Percentiles rank a stretch among this genome's conserved stretches.
These are phyloP conservation scores for Suillus cothurnatus DNA, from an alignment of 768 basidiomycete genomes.

Conservation along the genomic window DNA sequence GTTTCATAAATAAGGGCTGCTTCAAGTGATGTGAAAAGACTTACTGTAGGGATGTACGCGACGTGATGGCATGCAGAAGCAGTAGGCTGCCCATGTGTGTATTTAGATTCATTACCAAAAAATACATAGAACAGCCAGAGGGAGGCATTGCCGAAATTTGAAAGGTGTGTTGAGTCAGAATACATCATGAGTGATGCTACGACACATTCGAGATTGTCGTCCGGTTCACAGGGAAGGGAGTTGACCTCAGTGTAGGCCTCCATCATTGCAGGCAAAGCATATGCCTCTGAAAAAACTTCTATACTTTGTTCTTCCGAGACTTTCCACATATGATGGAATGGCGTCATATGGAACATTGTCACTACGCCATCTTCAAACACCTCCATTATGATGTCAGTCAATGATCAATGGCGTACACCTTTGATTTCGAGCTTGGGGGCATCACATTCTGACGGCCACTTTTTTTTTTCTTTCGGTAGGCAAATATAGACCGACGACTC, in stretches of 20 bases:
- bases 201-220: constrained; percentile 15
- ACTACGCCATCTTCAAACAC: constrained; percentile 3
- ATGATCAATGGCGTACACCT: constrained; percentile 1
- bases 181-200: constrained; percentile 24
- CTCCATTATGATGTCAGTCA: constrained; percentile 6
- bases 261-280: constrained; percentile 1
- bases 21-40: background rate
- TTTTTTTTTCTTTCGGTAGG: constrained; percentile 8
- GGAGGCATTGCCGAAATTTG: constrained; percentile 14
- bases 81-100: constrained; percentile 12
- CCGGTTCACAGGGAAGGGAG: constrained; percentile 12
- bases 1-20: background rate
- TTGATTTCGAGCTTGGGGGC: constrained; percentile 3
- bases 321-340: constrained; percentile 27
- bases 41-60: constrained; percentile 14
- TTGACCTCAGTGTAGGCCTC: constrained; percentile 11
- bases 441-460: background rate
- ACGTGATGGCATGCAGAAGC: constrained; percentile 16
- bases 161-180: constrained; percentile 28
- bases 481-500: constrained; percentile 4
- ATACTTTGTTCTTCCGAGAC: background rate
- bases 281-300: constrained; percentile 1
- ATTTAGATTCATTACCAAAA: constrained; percentile 21
- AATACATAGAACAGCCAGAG: constrained; percentile 23
- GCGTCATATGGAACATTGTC: constrained; percentile 23